Evolutionary conservation across 306 rosid species (phyloP).

Genomic region (Dalbergia oliveri): DNA sequence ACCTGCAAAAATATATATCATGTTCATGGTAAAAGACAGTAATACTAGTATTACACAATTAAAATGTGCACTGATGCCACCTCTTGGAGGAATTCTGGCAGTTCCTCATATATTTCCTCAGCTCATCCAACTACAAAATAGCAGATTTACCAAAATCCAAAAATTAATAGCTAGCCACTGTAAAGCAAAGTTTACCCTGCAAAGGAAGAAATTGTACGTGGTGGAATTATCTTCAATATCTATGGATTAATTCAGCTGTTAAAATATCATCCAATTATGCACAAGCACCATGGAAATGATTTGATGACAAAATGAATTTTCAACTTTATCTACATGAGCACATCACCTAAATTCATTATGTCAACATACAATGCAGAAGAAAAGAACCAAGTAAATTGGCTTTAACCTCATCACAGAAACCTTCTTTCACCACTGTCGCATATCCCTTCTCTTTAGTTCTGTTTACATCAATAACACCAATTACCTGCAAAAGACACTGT

Average conservation of each 20-base stretch:
- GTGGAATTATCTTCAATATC: constrained; percentile 7
- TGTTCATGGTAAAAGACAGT: constrained; percentile 2
- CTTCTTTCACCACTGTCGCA: constrained; percentile 87
- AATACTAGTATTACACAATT: constrained; percentile 23
- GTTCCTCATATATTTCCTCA: constrained; percentile 94
- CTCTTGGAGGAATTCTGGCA: constrained; percentile 93
- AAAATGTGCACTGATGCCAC: constrained; percentile 55
- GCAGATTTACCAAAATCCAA: constrained; percentile 41
- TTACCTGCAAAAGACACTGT: constrained; percentile 62
- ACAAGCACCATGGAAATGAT: constrained; percentile 17
- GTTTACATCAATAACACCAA: constrained; percentile 87
- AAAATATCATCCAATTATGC: constrained; percentile 36
- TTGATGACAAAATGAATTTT: constrained; percentile 28
- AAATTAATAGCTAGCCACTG: constrained; percentile 24
- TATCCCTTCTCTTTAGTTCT: constrained; percentile 94
- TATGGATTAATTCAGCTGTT: constrained; percentile 26
- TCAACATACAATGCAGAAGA: constrained; percentile 42
- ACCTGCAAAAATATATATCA: constrained; percentile 63
- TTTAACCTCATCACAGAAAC: constrained; percentile 93
- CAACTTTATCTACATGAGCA: constrained; percentile 29
- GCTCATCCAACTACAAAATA: constrained; percentile 83
- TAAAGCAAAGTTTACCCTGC: constrained; percentile 37
- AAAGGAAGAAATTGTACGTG: constrained; percentile 36
- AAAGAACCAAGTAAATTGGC: constrained; percentile 43
- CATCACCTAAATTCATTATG: constrained; percentile 38